phyloP scores from a whole-genome alignment of 2,329 filamentous ascomycete genomes.

The Aspergillus viridinutans region DNA sequence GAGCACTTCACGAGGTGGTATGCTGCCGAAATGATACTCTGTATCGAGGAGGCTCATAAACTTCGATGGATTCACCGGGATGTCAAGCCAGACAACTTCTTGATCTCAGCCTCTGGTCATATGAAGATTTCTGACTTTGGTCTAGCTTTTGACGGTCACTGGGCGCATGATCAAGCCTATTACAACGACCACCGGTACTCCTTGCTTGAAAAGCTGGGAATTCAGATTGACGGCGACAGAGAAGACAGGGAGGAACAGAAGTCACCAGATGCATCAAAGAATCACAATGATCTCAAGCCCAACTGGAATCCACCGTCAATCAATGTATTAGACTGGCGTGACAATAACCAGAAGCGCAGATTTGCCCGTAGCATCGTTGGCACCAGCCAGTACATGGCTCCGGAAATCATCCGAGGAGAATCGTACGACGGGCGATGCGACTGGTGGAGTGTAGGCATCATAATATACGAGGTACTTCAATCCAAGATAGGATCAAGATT shows the following conservation, averaged over 20 bases:
- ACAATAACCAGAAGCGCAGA: conserved; percentile 63
- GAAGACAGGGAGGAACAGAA: conserved; percentile 59
- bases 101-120: conserved; percentile 83
- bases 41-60: conserved; percentile 85
- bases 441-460: conserved; percentile 95
- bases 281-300: conserved; percentile 33
- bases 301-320: conserved; percentile 34
- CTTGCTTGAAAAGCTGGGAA: conserved; percentile 69
- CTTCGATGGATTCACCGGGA: conserved; percentile 91
- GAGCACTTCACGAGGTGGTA: conserved; percentile 82
- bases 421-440: conserved; percentile 90
- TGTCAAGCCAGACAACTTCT: conserved; percentile 95
- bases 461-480: conserved; percentile 68
- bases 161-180: conserved; percentile 85
- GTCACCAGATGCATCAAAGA: conserved; percentile 3
- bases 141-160: conserved; percentile 90
- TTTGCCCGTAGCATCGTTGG: conserved; percentile 84
- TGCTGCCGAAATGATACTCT: conserved; percentile 91
- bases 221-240: conserved; percentile 69
- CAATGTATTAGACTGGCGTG: conserved; percentile 64
- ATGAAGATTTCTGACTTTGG: conserved; percentile 96
- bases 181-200: conserved; percentile 79
- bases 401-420: conserved; percentile 79
- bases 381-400: conserved; percentile 97
- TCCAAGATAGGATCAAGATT: not conserved